phyloP scores from a whole-genome alignment of 2,329 filamentous ascomycete species.

The Penicillium palitans region DNA sequence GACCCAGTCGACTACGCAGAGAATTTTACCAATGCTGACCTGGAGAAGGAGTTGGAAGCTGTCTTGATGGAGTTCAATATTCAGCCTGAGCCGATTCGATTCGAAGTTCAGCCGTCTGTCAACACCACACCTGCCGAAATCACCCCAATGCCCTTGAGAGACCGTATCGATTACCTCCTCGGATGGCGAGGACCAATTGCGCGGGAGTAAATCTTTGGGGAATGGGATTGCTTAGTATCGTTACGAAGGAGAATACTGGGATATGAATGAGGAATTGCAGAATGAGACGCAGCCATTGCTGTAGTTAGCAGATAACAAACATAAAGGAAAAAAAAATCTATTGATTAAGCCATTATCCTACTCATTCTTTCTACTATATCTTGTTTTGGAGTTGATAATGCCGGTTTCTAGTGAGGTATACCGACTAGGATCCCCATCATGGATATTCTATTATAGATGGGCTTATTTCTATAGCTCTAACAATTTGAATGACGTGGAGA shows the following conservation, averaged over 20 bases:
- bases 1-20: background rate
- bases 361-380: too few relatives aligned
- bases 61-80: background rate
- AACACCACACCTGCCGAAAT: background rate
- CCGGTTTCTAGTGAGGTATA: too few relatives aligned
- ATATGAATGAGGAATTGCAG: background rate
- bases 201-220: background rate
- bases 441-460: too few relatives aligned
- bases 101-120: background rate
- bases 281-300: background rate
- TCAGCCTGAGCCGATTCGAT: background rate
- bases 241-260: background rate
- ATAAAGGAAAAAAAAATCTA: background rate
- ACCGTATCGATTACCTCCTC: constrained; percentile 35
- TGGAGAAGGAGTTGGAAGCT: too few relatives aligned
- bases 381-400: too few relatives aligned
- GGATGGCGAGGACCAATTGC: constrained; percentile 35
- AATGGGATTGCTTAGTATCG: background rate
- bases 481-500: too few relatives aligned
- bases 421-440: too few relatives aligned
- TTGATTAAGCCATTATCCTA: background rate
- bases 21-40: background rate
- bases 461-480: too few relatives aligned
- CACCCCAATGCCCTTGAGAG: constrained; percentile 20
- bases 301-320: background rate